Base-by-base conservation (phyloP, 1,284 basidiomycete species). In the Taiwanofungus camphoratus region DNA sequence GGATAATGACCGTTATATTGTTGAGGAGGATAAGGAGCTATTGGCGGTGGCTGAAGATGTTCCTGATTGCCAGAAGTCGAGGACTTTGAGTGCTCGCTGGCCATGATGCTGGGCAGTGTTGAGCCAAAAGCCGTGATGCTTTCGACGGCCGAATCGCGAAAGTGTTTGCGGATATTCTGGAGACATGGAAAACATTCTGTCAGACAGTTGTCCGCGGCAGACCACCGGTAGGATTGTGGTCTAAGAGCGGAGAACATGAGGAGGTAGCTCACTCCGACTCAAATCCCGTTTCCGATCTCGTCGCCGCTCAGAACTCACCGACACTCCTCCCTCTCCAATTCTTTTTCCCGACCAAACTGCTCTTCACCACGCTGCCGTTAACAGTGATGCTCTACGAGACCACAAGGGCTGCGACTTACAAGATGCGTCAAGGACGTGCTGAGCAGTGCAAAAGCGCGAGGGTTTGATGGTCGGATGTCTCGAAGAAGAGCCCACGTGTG, bases 1-100 rank as follows among this genome's bases (percentile, higher is more conserved):
- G 70, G 67, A 54, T 70, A 76, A 24, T 70, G 62, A 12, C 66
- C 66, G 32, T 60, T 65, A 56, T 69, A 74, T 1, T 67, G 62
- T 43, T 66, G 70, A 38, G 62, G 63, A 26, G 70, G 65, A 50
- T 73, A 74, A 2, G 67, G 60, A 12, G 59, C 49, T 18, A 55
- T 43, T 2, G 56, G 41, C 19, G 51, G 62, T 21, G 52, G 57
- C 37, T 54, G 60, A 11, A 51, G 44, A 19, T 52, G 48, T 38
- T 57, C 62, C 35, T 61, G 60, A 12, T 54, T 51, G 12, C 39
- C 50, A 29, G 58, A 39, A 4, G 58, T 43, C 12, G 60, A 45
- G 3, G 61, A 48, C 36, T 63, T 64, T n/a, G 55, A 42, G 23
- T 53, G 56, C 24, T 64, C 63, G 41, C 47, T 53, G 15, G 62